These are phyloP conservation scores for Trichoderma sp. DNA, from an alignment of 2,329 filamentous ascomycete genomes.

Conservation along the genomic window DNA sequence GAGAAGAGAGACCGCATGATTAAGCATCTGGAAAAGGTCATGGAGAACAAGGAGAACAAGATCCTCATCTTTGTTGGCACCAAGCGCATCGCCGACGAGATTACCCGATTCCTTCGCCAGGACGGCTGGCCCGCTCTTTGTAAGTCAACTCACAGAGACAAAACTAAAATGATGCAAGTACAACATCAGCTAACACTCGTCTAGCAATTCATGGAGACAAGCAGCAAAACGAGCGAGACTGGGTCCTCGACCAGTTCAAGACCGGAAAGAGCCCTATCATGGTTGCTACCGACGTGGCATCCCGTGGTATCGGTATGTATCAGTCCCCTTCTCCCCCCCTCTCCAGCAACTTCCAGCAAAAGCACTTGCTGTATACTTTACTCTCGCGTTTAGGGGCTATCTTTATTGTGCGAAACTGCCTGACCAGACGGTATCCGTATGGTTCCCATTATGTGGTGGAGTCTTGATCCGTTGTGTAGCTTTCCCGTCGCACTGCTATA, in stretches of 20 bases:
- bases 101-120: slow-evolving; percentile 94
- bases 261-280: slow-evolving; percentile 99
- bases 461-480: slow-evolving; percentile 70
- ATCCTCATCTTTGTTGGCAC: slow-evolving; percentile 90
- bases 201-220: slow-evolving; percentile 97
- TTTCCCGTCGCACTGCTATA: slow-evolving; percentile 57
- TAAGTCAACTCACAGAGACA: slow-evolving; percentile 50
- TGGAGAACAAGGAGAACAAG: slow-evolving; percentile 96
- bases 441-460: slow-evolving; percentile 75
- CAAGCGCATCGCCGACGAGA: slow-evolving; percentile 96
- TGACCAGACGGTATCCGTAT: slow-evolving; percentile 81
- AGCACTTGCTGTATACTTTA: slow-evolving; percentile 70
- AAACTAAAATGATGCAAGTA: neutral
- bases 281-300: slow-evolving; percentile 99
- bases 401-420: slow-evolving; percentile 89
- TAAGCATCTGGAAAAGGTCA: slow-evolving; percentile 95
- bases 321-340: slow-evolving; percentile 47
- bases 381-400: slow-evolving; percentile 88
- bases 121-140: slow-evolving; percentile 97
- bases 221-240: slow-evolving; percentile 99
- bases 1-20: slow-evolving; percentile 98
- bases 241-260: slow-evolving; percentile 99
- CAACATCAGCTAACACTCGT: slow-evolving; percentile 39
- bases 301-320: slow-evolving; percentile 99
- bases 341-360: slow-evolving; percentile 59